Percentiles rank a stretch among this genome's conserved stretches.
Evolutionary conservation across 352 stramenopile genomes (phyloP).

Genomic region (Pythium rhizo-oryzae): DNA sequence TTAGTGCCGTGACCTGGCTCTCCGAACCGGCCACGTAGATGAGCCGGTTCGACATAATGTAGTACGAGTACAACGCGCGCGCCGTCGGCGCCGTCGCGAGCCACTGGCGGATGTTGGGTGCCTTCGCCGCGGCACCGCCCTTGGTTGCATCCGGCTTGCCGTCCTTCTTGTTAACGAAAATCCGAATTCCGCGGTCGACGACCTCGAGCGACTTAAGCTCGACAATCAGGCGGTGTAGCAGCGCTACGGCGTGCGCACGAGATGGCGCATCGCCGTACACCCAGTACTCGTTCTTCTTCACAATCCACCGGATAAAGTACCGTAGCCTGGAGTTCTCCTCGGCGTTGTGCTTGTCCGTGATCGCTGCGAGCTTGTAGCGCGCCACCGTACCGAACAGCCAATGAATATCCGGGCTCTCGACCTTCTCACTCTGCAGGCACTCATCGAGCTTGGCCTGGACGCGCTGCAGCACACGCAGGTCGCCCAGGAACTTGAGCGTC

Average conservation of each 20-base stretch:
- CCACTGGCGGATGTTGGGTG: constrained; percentile 5
- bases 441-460: constrained; percentile 25
- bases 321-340: not conserved
- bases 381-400: constrained; percentile 20
- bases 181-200: constrained; percentile 11
- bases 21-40: constrained; percentile 11
- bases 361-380: constrained; percentile 9
- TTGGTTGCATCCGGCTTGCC: not conserved
- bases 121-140: not conserved
- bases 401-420: constrained; percentile 16
- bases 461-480: constrained; percentile 15
- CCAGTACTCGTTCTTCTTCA: constrained; percentile 27
- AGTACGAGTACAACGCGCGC: constrained; percentile 13
- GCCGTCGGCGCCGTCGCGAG: constrained; percentile 2
- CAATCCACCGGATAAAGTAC: constrained; percentile 32
- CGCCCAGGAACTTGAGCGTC: constrained; percentile 30
- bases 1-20: constrained; percentile 9
- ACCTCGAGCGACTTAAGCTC: constrained; percentile 25
- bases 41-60: not conserved
- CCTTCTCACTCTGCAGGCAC: constrained; percentile 17
- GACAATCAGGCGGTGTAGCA: constrained; percentile 4
- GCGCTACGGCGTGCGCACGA: not conserved
- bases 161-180: constrained; percentile 16
- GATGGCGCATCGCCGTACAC: constrained; percentile 24
- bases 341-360: constrained; percentile 19